Base-by-base conservation (phyloP, 371 early-diverging fungal genomes). In the Mucor lusitanicus region DNA sequence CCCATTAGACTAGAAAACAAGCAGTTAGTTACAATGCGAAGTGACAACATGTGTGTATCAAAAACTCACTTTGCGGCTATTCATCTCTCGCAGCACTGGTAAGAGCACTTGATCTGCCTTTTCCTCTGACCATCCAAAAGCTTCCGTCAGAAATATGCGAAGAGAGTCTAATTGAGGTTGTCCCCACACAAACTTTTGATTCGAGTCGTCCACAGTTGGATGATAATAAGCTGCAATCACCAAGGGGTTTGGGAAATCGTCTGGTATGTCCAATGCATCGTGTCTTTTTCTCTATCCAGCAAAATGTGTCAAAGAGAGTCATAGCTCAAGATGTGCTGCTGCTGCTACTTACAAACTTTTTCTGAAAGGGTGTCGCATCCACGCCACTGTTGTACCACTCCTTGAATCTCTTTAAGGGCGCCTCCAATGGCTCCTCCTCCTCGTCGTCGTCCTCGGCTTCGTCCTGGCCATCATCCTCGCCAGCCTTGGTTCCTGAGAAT, bases 11-110 rank as follows among this genome's bases (percentile, higher is more conserved):
- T 72, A 48, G 27, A 13, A 65, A 4, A 46, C 40, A 53, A 25
- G 3, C 25, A n/a, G 35, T 66, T 3, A 33, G 12, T 13, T n/a
- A 12, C 0, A 5, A 23, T 30, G 8, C 30, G 50, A 53, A 5
- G 3, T 40, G 11, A 55, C 3, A 46, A 9, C 8, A 25, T 17
- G 28, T 6, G 48, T 27, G 17, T 5, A n/a, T 19, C 5, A 6
- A 15, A 33, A 28, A 56, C 55, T 65, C 73, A 83, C 84, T 63
- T 70, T 71, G 23, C 74, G 75, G 21, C 68, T 77, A 30, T 83
- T 82, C 88, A 94, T 89, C 65, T 91, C 90, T 12, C 87, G 84
- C 9, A 94, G 82, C 8, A 97, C 88, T 6, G 97, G 97, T 15
- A 94, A 66, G 27, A 97, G 75, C 1, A 89, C 85, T 48, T 82